Evolutionary conservation across 345 rosid species (phyloP), one percentile per base, ranked within the genome.

Genomic region (Lepidium aucheri): DNA sequence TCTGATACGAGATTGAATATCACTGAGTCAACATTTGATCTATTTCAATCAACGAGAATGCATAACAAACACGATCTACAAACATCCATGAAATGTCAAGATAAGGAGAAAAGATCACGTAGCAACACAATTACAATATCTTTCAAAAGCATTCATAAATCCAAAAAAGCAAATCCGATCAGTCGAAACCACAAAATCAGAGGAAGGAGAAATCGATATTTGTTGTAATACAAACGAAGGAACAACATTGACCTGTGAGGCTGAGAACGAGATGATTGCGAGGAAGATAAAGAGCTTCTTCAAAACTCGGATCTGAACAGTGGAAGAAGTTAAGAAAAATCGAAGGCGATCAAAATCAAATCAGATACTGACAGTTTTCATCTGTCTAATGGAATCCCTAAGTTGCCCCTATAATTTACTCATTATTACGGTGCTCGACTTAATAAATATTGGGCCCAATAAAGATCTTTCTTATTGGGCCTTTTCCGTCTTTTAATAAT

Each of bases 221-320:
- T 26, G 38, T 9, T 5, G 16, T 4, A 22, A 22, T 4, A 24
- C 9, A 46, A 30, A 16, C 2, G 7, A 33, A 53, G 28, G 67
- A 42, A 18, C 20, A 44, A 36, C 56, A 34, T 26, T 53, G 33
- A 62, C 74, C 74, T 70, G 66, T 0, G 7, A 46, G 38, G 35
- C 18, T 33, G 58, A 34, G 9, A 40, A 1, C 8, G 69, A 65
- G 42, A 28, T 58, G 66, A 60, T 40, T 38, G 53, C 28, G 58
- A 38, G 3, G 56, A 63, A 26, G 44, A 61, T 18, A 65, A 8
- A 47, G 73, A 44, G 15, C 51, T 69, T 69, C 67, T 60, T 39
- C 34, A 67, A 60, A 60, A 61, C 53, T 60, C 45, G 74, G 36
- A 69, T 69, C 67, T 69, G 54, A 70, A 26, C 34, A 59, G 41